Evolutionary conservation across 2,329 filamentous ascomycete species (phyloP).

Genomic region (Hypoxylon sp.): DNA sequence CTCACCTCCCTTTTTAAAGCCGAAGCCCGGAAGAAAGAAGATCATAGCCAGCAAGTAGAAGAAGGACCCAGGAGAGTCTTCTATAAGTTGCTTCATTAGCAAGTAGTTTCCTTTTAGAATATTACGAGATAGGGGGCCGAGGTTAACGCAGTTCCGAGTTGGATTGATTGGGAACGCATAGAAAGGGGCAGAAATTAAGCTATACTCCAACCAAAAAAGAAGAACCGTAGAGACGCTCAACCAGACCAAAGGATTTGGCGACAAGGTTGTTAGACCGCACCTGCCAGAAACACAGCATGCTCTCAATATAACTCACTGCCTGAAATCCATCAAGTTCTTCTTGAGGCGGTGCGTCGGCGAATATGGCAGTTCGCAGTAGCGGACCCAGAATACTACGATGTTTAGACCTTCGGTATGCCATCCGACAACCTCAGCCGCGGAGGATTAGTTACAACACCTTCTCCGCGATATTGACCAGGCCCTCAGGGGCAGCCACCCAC

Average conservation of each 20-base stretch:
- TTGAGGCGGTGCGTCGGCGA: constrained; percentile 74
- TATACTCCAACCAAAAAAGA: too few relatives aligned
- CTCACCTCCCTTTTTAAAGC: constrained; percentile 58
- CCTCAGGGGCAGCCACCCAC: constrained; percentile 74
- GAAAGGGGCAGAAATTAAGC: constrained; percentile 78
- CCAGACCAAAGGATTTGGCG: constrained; percentile 79
- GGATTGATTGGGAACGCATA: constrained; percentile 85
- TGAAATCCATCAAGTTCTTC: constrained; percentile 76
- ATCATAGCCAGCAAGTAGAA: constrained; percentile 45
- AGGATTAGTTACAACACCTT: too few relatives aligned
- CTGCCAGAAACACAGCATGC: constrained; percentile 79
- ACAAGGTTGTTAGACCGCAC: constrained; percentile 73
- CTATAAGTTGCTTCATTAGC: constrained; percentile 70
- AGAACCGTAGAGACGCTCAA: constrained; percentile 80
- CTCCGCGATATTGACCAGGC: too few relatives aligned
- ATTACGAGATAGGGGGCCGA: constrained; percentile 72
- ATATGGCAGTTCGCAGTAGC: constrained; percentile 71
- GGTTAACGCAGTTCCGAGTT: constrained; percentile 74
- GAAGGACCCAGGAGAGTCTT: constrained; percentile 65
- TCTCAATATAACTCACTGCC: constrained; percentile 74
- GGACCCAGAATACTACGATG: constrained; percentile 72
- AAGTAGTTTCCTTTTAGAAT: constrained; percentile 68
- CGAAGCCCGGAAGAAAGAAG: constrained; percentile 34
- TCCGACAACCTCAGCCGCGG: constrained; percentile 82
- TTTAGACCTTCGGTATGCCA: constrained; percentile 70